phyloP scores from a whole-genome alignment of 2,329 filamentous ascomycete genomes.

The Pseudogymnoascus sp. region DNA sequence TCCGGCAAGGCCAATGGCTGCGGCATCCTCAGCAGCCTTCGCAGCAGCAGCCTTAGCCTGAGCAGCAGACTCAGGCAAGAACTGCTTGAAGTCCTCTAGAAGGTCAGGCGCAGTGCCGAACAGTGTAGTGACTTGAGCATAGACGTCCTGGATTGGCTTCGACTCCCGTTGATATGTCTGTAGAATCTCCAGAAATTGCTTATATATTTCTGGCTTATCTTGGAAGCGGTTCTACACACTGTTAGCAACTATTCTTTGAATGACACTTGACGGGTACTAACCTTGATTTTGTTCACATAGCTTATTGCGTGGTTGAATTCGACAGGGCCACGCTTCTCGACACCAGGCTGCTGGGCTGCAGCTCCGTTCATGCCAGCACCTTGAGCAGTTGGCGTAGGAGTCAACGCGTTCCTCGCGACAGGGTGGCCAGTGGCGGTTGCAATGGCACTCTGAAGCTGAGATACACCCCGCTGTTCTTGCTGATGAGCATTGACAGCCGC shows the following conservation, averaged over 20 bases:
- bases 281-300: conserved; percentile 99
- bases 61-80: conserved; percentile 82
- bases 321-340: conserved; percentile 86
- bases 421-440: conserved; percentile 32
- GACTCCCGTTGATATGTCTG: conserved; percentile 98
- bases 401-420: conserved; percentile 47
- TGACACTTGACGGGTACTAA: conserved; percentile 35
- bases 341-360: conserved; percentile 49
- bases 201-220: conserved; percentile 95
- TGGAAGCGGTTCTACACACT: conserved; percentile 82
- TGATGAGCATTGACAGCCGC: conserved; percentile 43
- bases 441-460: conserved; percentile 58
- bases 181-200: conserved; percentile 95
- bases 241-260: conserved; percentile 11
- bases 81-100: conserved; percentile 97
- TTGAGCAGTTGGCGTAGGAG: conserved; percentile 50
- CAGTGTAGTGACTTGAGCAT: conserved; percentile 88
- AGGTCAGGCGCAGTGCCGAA: conserved; percentile 93
- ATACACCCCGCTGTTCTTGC: conserved; percentile 59
- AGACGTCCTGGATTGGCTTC: conserved; percentile 97
- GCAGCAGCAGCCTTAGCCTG: conserved; percentile 53
- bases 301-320: conserved; percentile 99
- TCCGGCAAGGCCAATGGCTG: conserved; percentile 42
- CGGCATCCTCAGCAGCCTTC: conserved; percentile 60
- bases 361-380: conserved; percentile 56